Percentiles rank a stretch among this genome's conserved stretches.
phyloP scores from a whole-genome alignment of 352 stramenopile species.

The Plasmopara halstedii region DNA sequence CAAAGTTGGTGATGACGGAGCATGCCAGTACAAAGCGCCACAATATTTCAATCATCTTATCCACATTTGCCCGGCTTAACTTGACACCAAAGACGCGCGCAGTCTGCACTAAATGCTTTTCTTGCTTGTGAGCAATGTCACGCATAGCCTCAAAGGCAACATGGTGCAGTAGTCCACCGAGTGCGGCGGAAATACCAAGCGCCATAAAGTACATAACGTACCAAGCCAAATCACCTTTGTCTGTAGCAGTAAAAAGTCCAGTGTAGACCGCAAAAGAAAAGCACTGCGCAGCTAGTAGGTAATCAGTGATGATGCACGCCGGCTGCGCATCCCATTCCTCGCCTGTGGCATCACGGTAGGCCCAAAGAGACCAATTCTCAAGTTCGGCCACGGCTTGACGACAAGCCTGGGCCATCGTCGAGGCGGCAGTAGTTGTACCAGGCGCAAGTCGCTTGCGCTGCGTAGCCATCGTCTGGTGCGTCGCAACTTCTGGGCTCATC shows the following conservation, averaged over 20 bases:
- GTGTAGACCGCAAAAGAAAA: conserved; percentile 79
- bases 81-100: conserved; percentile 67
- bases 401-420: conserved; percentile 44
- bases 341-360: conserved; percentile 59
- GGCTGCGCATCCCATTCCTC: conserved; percentile 84
- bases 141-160: conserved; percentile 71
- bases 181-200: conserved; percentile 66
- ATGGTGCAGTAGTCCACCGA: conserved; percentile 76
- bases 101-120: conserved; percentile 54
- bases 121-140: conserved; percentile 64
- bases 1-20: conserved; percentile 83
- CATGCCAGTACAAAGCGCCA: conserved; percentile 79
- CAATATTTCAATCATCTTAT: conserved; percentile 60
- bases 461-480: conserved; percentile 4
- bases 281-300: conserved; percentile 75
- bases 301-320: conserved; percentile 85
- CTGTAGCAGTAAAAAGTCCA: conserved; percentile 51
- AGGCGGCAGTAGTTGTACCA: conserved; percentile 12
- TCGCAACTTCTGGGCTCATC: conserved; percentile 8
- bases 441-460: conserved; percentile 19
- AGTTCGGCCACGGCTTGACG: conserved; percentile 59
- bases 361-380: conserved; percentile 75
- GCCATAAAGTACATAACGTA: conserved; percentile 86
- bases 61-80: conserved; percentile 60
- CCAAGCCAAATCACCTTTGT: conserved; percentile 49